Evolutionary conservation across 2,329 filamentous ascomycete genomes (phyloP).

Genomic region (Penicillium capsulatum): DNA sequence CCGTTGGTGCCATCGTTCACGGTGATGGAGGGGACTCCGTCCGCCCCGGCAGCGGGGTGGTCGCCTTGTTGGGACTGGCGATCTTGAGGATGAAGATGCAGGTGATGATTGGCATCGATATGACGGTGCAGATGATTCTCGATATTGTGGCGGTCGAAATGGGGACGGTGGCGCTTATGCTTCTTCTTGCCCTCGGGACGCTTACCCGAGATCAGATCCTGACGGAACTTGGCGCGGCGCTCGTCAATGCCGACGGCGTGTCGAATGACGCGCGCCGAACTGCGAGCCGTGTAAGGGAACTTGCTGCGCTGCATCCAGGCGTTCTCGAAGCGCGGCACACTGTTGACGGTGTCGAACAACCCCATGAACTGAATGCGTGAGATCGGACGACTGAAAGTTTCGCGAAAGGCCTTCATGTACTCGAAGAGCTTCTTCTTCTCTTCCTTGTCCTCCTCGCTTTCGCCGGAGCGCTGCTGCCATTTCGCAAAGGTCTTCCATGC

Average conservation of each 20-base stretch:
- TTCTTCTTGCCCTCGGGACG: constrained; percentile 21
- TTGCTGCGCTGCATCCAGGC: constrained; percentile 70
- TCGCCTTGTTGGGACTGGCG: neutral
- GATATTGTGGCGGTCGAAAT: constrained; percentile 11
- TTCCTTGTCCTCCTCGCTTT: constrained; percentile 26
- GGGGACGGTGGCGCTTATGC: constrained; percentile 17
- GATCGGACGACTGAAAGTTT: constrained; percentile 74
- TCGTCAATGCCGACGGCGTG: constrained; percentile 58
- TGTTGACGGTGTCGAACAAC: constrained; percentile 78
- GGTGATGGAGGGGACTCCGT: constrained; percentile 30
- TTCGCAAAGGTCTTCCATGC: constrained; percentile 62
- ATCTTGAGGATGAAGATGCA: constrained; percentile 23
- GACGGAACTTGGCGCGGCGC: constrained; percentile 55
- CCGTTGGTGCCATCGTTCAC: constrained; percentile 24
- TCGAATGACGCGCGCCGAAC: constrained; percentile 52
- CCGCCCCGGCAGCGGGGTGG: constrained; percentile 3
- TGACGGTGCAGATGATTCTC: constrained; percentile 16
- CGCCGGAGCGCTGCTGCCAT: constrained; percentile 37
- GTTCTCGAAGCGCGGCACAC: constrained; percentile 70
- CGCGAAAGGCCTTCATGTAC: constrained; percentile 74
- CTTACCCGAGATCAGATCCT: constrained; percentile 52
- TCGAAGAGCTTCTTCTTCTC: constrained; percentile 55
- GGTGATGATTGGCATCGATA: constrained; percentile 16
- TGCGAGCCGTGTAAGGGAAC: constrained; percentile 59
- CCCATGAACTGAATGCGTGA: constrained; percentile 71